Percentiles rank a stretch among this genome's conserved stretches.
phyloP scores from a whole-genome alignment of 805 yeast genomes.

The Hanseniaspora clermontiae region DNA sequence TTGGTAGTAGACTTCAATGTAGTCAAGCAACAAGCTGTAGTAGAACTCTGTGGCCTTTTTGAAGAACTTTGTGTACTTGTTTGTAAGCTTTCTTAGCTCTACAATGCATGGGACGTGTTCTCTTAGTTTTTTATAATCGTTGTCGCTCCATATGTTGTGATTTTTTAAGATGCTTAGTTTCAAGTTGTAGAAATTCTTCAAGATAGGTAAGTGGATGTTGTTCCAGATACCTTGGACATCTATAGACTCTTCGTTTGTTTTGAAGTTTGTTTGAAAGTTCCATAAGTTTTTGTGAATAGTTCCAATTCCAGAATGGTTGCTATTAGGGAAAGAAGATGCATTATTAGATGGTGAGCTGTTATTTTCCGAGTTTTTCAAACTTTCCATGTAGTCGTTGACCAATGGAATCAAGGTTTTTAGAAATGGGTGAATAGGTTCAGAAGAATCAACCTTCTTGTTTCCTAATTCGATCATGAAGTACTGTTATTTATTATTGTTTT shows the following conservation, averaged over 20 bases:
- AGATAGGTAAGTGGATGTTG: constrained; percentile 50
- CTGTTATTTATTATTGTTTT: constrained; percentile 17
- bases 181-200: constrained; percentile 26
- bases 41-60: constrained; percentile 40
- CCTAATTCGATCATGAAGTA: constrained; percentile 23
- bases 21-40: constrained; percentile 16
- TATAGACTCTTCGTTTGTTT: constrained; percentile 28
- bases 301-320: constrained; percentile 6
- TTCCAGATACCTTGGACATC: constrained; percentile 40
- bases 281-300: constrained; percentile 9
- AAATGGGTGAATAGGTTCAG: constrained; percentile 24
- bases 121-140: constrained; percentile 20
- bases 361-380: neutral
- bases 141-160: constrained; percentile 13
- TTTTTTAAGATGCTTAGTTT: constrained; percentile 21
- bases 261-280: constrained; percentile 1
- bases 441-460: constrained; percentile 22
- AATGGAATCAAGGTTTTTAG: constrained; percentile 13
- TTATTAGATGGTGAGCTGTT: neutral
- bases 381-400: constrained; percentile 7
- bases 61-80: constrained; percentile 37
- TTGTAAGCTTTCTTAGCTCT: constrained; percentile 46
- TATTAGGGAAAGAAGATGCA: neutral
- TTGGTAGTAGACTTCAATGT: constrained; percentile 1
- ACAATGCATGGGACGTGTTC: constrained; percentile 27